phyloP scores from a whole-genome alignment of 495 filamentous ascomycete species.

The Xylaria curta region DNA sequence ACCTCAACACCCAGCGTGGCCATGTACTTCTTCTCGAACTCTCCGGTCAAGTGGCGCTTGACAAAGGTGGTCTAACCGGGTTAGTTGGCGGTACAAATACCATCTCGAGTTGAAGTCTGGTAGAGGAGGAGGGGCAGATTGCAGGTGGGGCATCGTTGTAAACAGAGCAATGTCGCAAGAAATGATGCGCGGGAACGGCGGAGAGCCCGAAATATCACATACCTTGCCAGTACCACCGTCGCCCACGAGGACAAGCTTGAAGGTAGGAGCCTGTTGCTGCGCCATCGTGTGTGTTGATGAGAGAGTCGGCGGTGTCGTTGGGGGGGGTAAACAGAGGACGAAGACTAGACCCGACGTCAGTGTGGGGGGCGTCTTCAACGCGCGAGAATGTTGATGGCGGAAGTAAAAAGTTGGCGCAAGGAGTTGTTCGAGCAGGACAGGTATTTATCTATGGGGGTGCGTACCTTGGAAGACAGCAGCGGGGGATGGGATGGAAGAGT shows the following conservation, averaged over 20 bases:
- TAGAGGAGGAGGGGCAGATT: slow-evolving; percentile 37
- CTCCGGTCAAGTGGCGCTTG: slow-evolving; percentile 99
- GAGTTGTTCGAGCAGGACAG: neutral
- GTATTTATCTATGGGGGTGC: slow-evolving; percentile 10
- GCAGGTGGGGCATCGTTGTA: slow-evolving; percentile 33
- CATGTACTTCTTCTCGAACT: slow-evolving; percentile 99
- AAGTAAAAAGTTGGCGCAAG: slow-evolving; percentile 10
- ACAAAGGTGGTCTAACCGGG: slow-evolving; percentile 93
- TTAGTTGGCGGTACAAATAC: slow-evolving; percentile 35
- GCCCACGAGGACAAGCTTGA: slow-evolving; percentile 99
- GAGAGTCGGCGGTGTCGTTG: slow-evolving; percentile 26
- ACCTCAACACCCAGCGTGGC: slow-evolving; percentile 99
- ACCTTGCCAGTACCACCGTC: slow-evolving; percentile 99
- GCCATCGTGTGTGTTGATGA: slow-evolving; percentile 60
- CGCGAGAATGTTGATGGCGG: slow-evolving; percentile 17
- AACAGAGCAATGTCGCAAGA: slow-evolving; percentile 32
- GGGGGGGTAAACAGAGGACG: slow-evolving; percentile 48
- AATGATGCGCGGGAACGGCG: slow-evolving; percentile 19
- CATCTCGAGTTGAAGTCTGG: slow-evolving; percentile 16
- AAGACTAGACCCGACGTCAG: slow-evolving; percentile 43
- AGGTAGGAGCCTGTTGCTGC: slow-evolving; percentile 64
- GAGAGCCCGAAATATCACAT: slow-evolving; percentile 46
- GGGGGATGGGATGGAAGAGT: slow-evolving; percentile 4
- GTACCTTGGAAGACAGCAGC: slow-evolving; percentile 14
- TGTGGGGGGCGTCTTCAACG: slow-evolving; percentile 29